Evolutionary conservation across 352 stramenopile genomes (phyloP), one percentile per base, ranked within the genome.

Genomic region (Globisporangium spiculum): DNA sequence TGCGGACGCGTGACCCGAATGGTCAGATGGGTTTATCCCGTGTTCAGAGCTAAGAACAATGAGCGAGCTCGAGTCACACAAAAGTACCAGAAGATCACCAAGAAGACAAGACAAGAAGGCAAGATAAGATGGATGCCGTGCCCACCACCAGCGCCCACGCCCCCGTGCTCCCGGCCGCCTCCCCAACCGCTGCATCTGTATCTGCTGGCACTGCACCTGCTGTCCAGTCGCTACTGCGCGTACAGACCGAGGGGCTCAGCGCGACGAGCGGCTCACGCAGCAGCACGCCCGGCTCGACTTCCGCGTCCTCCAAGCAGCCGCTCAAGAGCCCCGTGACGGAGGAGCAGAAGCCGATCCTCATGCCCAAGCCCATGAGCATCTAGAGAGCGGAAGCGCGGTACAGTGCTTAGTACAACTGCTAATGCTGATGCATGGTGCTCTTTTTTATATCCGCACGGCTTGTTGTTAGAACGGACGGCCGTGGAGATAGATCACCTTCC

Each of bases 341-440:
- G 50, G 81, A 85, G 60, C 81, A 90, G 70, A 90, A 90, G 68
- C 76, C 81, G 32, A 78, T 90, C 52, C 56, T 71, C 14, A 90
- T 89, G 82, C 82, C 82, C 65, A 90, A 90, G 71, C 80, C 80
- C 54, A 87, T 90, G 78, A 75, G 66, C 60, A 86, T 88, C 71
- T 88, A 83, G 74, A 16, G 18, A n/a, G 9, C 1, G 4, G 20
- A 3, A 54, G 24, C 2, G n/a, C 18, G 32, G 14, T 18, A 22
- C 32, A 56, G 7, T 18, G 10, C 36, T 12, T 10, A 38, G 32
- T 38, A 38, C 32, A 38, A 7, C 32, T 38, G 32, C 32, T 38
- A 38, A 38, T 38, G 8, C 7, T 38, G 32, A 38, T 12, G 32
- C 5, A 38, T 41, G 3, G 36, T 18, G 41, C 3, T 50, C 14